phyloP scores from a whole-genome alignment of 768 basidiomycete genomes.

The Sarcodon aspratus region DNA sequence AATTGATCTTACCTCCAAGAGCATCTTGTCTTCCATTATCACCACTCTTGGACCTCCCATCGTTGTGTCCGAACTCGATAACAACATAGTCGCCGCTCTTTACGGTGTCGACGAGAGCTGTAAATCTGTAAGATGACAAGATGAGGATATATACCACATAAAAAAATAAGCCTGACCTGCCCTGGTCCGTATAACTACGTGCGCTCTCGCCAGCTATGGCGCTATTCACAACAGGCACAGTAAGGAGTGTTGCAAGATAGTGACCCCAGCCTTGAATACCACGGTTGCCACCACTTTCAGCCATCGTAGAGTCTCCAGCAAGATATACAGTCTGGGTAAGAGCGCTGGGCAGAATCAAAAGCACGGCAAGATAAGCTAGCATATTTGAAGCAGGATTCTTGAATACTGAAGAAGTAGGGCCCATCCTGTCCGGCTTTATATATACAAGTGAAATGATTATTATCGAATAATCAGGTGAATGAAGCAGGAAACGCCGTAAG shows the following conservation, averaged over 20 bases:
- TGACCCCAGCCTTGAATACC: constrained; percentile 26
- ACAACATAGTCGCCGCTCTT: constrained; percentile 17
- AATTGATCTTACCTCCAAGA: too few species aligned
- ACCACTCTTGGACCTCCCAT: constrained; percentile 14
- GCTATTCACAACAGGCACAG: constrained; percentile 30
- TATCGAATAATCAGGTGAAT: too few species aligned
- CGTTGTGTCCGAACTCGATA: constrained; percentile 40
- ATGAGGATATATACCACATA: constrained; percentile 11
- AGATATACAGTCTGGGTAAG: constrained; percentile 10
- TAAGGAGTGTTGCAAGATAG: constrained; percentile 28
- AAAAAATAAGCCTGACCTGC: constrained; percentile 13
- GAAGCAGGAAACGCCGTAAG: too few species aligned
- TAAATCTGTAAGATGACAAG: constrained; percentile 11
- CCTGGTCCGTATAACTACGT: constrained; percentile 36
- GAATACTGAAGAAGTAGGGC: too few species aligned
- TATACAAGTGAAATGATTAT: too few species aligned
- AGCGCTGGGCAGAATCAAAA: too few species aligned
- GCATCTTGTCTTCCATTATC: background rate
- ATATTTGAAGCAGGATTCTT: too few species aligned
- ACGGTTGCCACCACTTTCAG: constrained; percentile 7
- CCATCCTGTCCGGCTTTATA: too few species aligned
- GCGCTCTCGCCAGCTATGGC: constrained; percentile 36
- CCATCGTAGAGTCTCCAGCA: constrained; percentile 15
- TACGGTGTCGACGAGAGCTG: constrained; percentile 25
- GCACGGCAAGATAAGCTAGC: too few species aligned